These are phyloP conservation scores for Kluyveromyces sp. DNA, from an alignment of 1,139 yeast species.

Conservation along the genomic window DNA sequence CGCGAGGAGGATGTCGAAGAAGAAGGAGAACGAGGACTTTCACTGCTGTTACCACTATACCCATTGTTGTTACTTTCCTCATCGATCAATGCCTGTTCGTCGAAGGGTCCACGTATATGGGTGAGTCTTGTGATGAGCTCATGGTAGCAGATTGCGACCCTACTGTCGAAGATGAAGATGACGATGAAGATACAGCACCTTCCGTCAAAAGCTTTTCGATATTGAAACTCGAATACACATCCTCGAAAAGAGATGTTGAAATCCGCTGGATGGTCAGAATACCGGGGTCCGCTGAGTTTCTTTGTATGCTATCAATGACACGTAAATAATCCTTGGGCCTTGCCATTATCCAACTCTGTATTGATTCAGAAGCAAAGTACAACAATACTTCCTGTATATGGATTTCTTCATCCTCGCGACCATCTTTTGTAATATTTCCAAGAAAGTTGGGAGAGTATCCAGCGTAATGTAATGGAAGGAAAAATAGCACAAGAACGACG, in stretches of 20 bases:
- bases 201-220: conserved; percentile 15
- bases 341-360: conserved; percentile 26
- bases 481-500: conserved; percentile 22
- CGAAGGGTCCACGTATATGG: not conserved
- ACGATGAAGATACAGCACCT: conserved; percentile 8
- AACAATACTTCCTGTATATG: conserved; percentile 21
- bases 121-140: not conserved
- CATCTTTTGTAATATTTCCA: conserved; percentile 19
- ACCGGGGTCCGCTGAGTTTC: not conserved
- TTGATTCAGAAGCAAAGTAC: conserved; percentile 22
- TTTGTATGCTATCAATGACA: not conserved
- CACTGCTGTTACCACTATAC: not conserved
- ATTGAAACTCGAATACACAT: conserved; percentile 18
- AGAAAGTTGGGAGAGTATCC: conserved; percentile 15
- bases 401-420: conserved; percentile 19
- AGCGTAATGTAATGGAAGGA: conserved; percentile 22
- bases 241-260: conserved; percentile 17
- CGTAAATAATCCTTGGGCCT: conserved; percentile 24
- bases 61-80: not conserved
- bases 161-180: conserved; percentile 8
- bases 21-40: too few relatives aligned
- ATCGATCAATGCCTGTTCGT: not conserved
- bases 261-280: conserved; percentile 1
- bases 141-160: not conserved
- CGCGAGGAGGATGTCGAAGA: not conserved